These are phyloP conservation scores for Globisporangium emineosum DNA, from an alignment of 352 stramenopile species.

Conservation along the genomic window DNA sequence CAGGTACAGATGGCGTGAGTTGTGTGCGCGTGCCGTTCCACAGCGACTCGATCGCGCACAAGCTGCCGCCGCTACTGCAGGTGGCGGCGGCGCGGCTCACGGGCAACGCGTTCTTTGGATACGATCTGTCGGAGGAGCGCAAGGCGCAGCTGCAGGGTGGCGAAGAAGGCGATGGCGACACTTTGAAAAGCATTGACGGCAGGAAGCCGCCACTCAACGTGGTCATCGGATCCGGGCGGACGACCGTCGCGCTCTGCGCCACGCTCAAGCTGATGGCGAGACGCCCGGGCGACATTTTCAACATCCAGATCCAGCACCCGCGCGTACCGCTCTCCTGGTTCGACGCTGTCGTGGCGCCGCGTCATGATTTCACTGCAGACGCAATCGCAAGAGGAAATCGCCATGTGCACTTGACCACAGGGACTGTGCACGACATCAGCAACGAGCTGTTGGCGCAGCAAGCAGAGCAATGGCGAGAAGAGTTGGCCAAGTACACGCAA, in stretches of 20 bases:
- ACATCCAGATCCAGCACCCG: slow-evolving; percentile 80
- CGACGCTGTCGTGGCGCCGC: slow-evolving; percentile 55
- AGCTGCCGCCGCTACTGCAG: slow-evolving; percentile 45
- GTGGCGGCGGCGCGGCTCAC: slow-evolving; percentile 30
- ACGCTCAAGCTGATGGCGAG: slow-evolving; percentile 32
- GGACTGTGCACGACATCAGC: slow-evolving; percentile 47
- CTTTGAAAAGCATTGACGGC: not conserved
- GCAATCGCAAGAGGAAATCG: not conserved
- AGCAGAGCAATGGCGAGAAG: slow-evolving; percentile 17
- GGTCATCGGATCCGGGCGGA: slow-evolving; percentile 67
- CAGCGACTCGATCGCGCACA: slow-evolving; percentile 16
- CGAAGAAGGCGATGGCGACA: not conserved
- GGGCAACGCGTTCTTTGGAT: slow-evolving; percentile 50
- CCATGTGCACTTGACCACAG: slow-evolving; percentile 48
- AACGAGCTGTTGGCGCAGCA: slow-evolving; percentile 25
- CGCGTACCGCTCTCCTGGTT: slow-evolving; percentile 51
- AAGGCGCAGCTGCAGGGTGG: not conserved
- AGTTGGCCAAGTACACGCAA: slow-evolving; percentile 9
- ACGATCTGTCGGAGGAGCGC: slow-evolving; percentile 17
- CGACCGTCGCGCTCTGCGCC: slow-evolving; percentile 62
- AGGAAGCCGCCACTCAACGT: slow-evolving; percentile 23
- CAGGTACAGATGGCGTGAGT: slow-evolving; percentile 24
- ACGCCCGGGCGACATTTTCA: slow-evolving; percentile 30
- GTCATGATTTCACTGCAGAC: slow-evolving; percentile 43
- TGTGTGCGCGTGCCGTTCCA: slow-evolving; percentile 38